These are phyloP conservation scores for Skeletonema marinoi DNA, from an alignment of 108 stramenopile species.

Conservation along the genomic window DNA sequence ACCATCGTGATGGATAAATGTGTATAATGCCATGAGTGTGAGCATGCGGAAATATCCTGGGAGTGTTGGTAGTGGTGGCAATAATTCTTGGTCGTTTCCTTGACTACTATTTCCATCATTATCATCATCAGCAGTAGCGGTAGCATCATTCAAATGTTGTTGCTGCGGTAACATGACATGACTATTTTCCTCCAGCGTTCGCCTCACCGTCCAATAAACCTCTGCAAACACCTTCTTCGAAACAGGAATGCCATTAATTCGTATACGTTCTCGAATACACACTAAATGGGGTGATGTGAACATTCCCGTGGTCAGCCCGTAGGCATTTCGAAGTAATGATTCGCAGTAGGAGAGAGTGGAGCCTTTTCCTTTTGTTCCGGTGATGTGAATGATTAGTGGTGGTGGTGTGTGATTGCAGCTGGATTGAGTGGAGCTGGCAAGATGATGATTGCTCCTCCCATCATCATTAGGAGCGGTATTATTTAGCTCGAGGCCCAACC, in stretches of 20 bases:
- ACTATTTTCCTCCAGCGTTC: slow-evolving; percentile 30
- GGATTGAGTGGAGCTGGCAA: background rate
- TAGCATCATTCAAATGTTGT: background rate
- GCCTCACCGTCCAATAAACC: slow-evolving; percentile 76
- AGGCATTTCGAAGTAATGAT: slow-evolving; percentile 56
- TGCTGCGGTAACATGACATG: background rate
- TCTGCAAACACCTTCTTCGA: slow-evolving; percentile 61
- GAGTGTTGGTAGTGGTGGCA: slow-evolving; percentile 51
- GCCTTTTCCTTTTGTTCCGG: slow-evolving; percentile 97
- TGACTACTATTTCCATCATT: background rate
- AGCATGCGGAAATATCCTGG: slow-evolving; percentile 94
- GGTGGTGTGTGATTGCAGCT: background rate
- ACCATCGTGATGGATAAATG: slow-evolving; percentile 47
- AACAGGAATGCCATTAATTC: slow-evolving; percentile 79
- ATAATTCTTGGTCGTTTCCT: background rate
- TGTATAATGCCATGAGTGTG: slow-evolving; percentile 81
- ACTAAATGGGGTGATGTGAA: slow-evolving; percentile 95
- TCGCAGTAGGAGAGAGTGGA: slow-evolving; percentile 86
- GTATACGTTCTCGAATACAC: slow-evolving; percentile 85
- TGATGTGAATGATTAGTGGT: slow-evolving; percentile 76
- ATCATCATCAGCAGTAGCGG: background rate
- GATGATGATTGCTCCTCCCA: background rate
- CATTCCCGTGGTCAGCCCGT: slow-evolving; percentile 73
- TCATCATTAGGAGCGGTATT: background rate
- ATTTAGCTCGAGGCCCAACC: slow-evolving; percentile 44